Base-by-base conservation (phyloP, 129 eudicot genomes). In the Flaveria robusta region DNA sequence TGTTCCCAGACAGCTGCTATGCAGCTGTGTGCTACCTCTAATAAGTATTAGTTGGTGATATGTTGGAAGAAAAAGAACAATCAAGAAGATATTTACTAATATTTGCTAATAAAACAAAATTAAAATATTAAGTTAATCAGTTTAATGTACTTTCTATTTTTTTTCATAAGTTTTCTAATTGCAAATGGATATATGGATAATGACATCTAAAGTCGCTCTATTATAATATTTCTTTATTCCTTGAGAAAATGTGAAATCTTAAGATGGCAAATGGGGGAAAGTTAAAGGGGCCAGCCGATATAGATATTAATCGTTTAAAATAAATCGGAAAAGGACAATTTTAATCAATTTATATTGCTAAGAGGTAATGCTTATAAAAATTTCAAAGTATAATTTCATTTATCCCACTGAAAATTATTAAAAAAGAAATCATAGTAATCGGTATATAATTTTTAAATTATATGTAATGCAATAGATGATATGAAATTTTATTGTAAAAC, bases 1-100 rank as follows among this genome's bases (percentile, higher is more conserved):
- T 19, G 23, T 15, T 41, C 67, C 4, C 39, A 42, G 67, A 72
- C 77, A 72, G 77, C 68, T 72, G 68, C 77, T 39, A 54, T 39
- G 77, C 13, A 72, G 77, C 67, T 72, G 77, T 54, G 67, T 4
- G 45, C 39, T 54, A 6, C 19, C 49, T 66, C 31, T 18, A 18
- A 54, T 37, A 10, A 71, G 52, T 51, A 14, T 55, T 52, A 54
- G 76, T 54, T 11, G 76, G 76, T 72, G 18, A 54, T 72, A 54
- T 55, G 66, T 54, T 55, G 52, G 51, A 72, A 72, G 52, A 20
- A 26, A 54, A 37, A 52, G 14, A 72, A 72, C 76, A 52, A 8
- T 5, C 12, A 11, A 5, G 29, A 54, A 39, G 23, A 39, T 41
- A 66, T 66, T 66, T n/a, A 39, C 15, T 64, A 31, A 14, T 63